Percentiles rank a stretch among this genome's conserved stretches.
Evolutionary conservation across 2,329 filamentous ascomycete species (phyloP).

Genomic region (Penicillium sp.): DNA sequence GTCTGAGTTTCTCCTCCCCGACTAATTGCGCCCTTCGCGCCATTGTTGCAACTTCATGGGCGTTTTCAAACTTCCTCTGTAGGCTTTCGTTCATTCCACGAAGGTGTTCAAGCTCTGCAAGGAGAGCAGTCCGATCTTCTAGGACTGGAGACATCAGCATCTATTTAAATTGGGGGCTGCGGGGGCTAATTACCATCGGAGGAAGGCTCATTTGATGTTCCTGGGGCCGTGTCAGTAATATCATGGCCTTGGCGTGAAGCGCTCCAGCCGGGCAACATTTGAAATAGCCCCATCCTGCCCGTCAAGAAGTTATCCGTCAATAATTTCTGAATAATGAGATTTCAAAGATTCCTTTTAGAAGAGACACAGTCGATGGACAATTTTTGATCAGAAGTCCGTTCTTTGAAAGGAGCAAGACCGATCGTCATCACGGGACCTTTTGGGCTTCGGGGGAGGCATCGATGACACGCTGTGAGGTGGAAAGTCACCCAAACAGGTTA

Average conservation of each 20-base stretch:
- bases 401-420: not conserved
- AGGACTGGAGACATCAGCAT: not conserved
- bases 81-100: not conserved
- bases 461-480: not conserved
- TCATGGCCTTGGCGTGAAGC: not conserved
- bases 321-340: too few relatives aligned
- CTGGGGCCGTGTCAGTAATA: not conserved
- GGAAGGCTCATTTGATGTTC: not conserved
- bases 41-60: not conserved
- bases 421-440: constrained; percentile 1
- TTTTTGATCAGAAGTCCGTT: not conserved
- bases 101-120: not conserved
- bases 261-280: not conserved
- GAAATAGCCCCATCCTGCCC: not conserved
- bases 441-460: not conserved
- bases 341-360: too few relatives aligned
- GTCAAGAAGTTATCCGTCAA: not conserved
- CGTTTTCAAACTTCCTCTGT: not conserved
- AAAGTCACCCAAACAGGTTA: not conserved
- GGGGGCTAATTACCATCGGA: not conserved
- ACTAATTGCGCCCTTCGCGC: not conserved
- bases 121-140: not conserved
- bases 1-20: constrained; percentile 11
- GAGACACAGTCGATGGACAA: not conserved
- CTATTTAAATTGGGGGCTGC: not conserved